Evolutionary conservation across 176 grass and related monocot species (phyloP).

Genomic region (Hordeum marinum): DNA sequence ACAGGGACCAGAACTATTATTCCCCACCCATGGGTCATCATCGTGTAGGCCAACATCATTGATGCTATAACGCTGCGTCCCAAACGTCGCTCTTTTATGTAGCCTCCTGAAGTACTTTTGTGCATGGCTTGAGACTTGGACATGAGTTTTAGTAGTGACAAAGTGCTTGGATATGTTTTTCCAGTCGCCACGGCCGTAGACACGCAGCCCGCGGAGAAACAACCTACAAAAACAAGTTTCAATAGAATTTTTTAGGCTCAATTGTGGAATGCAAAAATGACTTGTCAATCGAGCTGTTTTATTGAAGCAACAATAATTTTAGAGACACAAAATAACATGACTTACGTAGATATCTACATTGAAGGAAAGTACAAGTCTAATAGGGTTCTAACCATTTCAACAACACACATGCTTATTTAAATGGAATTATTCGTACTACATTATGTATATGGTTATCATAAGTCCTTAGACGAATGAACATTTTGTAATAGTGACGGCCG

Average conservation of each 20-base stretch:
- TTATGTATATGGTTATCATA: background rate
- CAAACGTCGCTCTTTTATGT: too few relatives aligned
- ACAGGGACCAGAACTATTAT: background rate
- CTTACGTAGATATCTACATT: background rate
- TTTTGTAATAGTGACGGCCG: background rate
- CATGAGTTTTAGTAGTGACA: background rate
- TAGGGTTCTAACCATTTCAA: background rate
- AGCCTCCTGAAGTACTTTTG: slow-evolving; percentile 13
- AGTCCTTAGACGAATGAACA: background rate
- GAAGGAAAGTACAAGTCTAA: background rate
- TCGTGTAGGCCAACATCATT: background rate
- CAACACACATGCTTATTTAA: background rate
- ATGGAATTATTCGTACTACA: background rate
- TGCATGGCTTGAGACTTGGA: slow-evolving; percentile 9
- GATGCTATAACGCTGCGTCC: background rate
- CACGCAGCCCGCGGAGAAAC: background rate
- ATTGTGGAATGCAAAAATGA: background rate
- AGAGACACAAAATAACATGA: background rate
- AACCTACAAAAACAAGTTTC: background rate
- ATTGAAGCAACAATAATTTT: background rate
- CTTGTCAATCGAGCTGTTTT: background rate
- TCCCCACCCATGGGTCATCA: background rate
- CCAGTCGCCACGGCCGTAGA: background rate
- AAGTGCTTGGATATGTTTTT: slow-evolving; percentile 8
- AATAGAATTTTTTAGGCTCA: background rate